These are phyloP conservation scores for Guyanaporus albipodus DNA, from an alignment of 768 basidiomycete genomes.

Conservation along the genomic window DNA sequence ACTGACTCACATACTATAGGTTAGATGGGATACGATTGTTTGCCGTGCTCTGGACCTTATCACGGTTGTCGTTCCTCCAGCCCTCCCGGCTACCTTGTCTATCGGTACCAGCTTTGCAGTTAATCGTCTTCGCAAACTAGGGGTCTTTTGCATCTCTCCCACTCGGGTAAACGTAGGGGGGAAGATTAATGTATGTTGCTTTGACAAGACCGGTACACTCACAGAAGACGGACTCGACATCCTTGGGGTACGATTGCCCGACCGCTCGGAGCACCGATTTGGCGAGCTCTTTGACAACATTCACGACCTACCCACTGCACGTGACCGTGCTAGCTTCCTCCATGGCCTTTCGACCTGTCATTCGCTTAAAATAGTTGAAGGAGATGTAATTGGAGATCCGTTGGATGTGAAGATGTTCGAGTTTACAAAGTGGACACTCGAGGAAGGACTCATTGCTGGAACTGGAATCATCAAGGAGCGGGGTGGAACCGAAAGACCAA, in stretches of 20 bases:
- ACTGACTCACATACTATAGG: conserved; percentile 39
- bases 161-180: conserved; percentile 93
- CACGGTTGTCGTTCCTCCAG: conserved; percentile 96
- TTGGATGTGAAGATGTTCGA: conserved; percentile 98
- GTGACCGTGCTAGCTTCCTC: conserved; percentile 77
- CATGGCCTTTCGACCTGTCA: conserved; percentile 97
- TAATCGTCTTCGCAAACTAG: conserved; percentile 74
- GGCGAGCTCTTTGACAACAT: conserved; percentile 88
- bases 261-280: conserved; percentile 72
- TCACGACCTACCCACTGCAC: conserved; percentile 71
- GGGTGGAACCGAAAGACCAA: conserved; percentile 60
- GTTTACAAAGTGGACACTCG: conserved; percentile 93
- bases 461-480: conserved; percentile 68
- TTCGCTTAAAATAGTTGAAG: conserved; percentile 86
- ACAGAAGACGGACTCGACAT: conserved; percentile 98
- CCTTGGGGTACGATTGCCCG: conserved; percentile 85
- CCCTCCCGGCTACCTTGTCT: conserved; percentile 92
- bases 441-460: conserved; percentile 78
- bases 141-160: conserved; percentile 96
- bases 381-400: conserved; percentile 90
- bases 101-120: conserved; percentile 98
- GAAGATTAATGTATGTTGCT: conserved; percentile 95
- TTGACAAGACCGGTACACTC: conserved; percentile 98
- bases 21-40: conserved; percentile 86
- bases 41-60: conserved; percentile 92